Evolutionary conservation across 306 rosid species (phyloP).

Genomic region (Gillenia trifoliata): DNA sequence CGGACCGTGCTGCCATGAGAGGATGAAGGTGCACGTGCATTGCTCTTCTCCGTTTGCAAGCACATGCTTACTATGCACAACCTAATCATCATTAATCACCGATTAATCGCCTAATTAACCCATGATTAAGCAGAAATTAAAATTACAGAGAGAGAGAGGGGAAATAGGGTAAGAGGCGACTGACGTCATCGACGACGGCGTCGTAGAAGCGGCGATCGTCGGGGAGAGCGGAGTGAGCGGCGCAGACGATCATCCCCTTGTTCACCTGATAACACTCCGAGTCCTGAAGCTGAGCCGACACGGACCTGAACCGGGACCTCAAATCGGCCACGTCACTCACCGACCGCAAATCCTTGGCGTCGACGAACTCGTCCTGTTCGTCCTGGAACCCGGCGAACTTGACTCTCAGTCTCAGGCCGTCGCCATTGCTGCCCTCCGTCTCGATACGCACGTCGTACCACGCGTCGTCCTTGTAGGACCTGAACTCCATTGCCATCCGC

Average conservation of each 20-base stretch:
- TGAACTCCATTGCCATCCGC: slow-evolving; percentile 25
- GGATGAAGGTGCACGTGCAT: slow-evolving; percentile 49
- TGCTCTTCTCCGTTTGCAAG: slow-evolving; percentile 36
- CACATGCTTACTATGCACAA: slow-evolving; percentile 38
- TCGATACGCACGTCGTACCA: slow-evolving; percentile 31
- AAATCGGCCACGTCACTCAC: slow-evolving; percentile 15
- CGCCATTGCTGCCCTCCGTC: slow-evolving; percentile 3
- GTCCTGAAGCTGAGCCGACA: slow-evolving; percentile 45
- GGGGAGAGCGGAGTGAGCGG: slow-evolving; percentile 18
- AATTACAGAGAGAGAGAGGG: not conserved
- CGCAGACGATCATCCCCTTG: slow-evolving; percentile 30
- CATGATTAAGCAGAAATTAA: not conserved
- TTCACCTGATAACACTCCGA: slow-evolving; percentile 27
- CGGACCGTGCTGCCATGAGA: slow-evolving; percentile 69
- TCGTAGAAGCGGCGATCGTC: slow-evolving; percentile 50
- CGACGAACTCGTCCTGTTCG: slow-evolving; percentile 10
- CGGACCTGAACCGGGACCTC: slow-evolving; percentile 25
- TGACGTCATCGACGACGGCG: slow-evolving; percentile 35
- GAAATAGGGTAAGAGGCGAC: not conserved
- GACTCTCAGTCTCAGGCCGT: slow-evolving; percentile 13
- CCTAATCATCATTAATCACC: slow-evolving; percentile 34
- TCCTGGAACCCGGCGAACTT: slow-evolving; percentile 18
- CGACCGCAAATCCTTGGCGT: not conserved
- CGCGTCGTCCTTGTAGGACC: slow-evolving; percentile 26
- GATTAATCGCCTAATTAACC: not conserved